Evolutionary conservation across 2,329 filamentous ascomycete genomes (phyloP).

Genomic region (Penicillium fuscoglaucum): DNA sequence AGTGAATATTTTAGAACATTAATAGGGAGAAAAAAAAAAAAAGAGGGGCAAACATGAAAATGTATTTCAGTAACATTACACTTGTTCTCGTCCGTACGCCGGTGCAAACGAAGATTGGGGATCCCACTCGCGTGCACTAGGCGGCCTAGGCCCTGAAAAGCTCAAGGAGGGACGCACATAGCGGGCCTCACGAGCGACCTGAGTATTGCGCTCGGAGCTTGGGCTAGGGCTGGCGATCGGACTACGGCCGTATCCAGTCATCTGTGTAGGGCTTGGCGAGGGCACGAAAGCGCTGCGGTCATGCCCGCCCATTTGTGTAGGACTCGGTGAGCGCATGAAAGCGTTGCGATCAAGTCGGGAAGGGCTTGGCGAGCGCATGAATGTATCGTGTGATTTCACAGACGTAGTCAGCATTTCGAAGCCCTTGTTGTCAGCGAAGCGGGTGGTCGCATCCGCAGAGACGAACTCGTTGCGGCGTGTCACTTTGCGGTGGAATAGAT

Average conservation of each 20-base stretch:
- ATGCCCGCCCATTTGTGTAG: conserved; percentile 9
- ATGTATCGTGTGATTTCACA: conserved; percentile 36
- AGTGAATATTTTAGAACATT: neutral
- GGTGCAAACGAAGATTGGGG: conserved; percentile 39
- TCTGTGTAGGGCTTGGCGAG: conserved; percentile 22
- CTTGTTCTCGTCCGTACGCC: conserved; percentile 15
- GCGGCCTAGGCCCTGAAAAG: conserved; percentile 51
- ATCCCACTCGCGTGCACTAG: conserved; percentile 41
- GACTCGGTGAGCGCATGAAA: conserved; percentile 25
- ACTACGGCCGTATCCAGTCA: conserved; percentile 19
- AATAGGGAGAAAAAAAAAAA: neutral
- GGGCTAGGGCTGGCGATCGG: conserved; percentile 30
- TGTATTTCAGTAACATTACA: conserved; percentile 6
- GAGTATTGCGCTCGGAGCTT: conserved; percentile 19
- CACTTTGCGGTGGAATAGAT: conserved; percentile 56
- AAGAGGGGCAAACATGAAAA: neutral
- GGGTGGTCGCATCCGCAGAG: conserved; percentile 73
- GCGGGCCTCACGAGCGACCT: conserved; percentile 47
- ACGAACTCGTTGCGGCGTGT: conserved; percentile 72
- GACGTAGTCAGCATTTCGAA: conserved; percentile 71
- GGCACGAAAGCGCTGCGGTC: conserved; percentile 10
- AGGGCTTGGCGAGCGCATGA: conserved; percentile 27
- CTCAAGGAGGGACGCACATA: conserved; percentile 51
- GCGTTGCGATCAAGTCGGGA: conserved; percentile 4
- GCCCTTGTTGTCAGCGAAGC: conserved; percentile 64